Evolutionary conservation across 345 rosid genomes (phyloP), one percentile per base, ranked within the genome.

Genomic region (Eucalyptus victrix): DNA sequence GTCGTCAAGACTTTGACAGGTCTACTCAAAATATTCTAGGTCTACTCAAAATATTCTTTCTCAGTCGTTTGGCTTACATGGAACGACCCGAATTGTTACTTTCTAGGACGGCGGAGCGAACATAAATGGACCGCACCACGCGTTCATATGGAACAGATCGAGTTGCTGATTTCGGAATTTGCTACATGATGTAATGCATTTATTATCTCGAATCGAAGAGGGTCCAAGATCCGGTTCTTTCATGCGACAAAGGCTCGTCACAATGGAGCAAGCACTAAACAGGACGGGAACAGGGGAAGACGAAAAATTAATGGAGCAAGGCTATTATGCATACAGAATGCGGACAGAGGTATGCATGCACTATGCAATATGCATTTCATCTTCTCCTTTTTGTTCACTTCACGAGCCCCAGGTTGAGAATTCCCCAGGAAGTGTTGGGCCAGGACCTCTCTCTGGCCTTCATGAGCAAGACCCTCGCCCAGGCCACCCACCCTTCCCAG

Each of bases 401-500:
- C 45, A 72, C 83, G 1, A 97, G 96, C 15, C 99, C 99, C 88
- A 98, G 86, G 90, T 95, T 98, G 69, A 96, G 95, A 89, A 97
- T 92, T 4, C 99, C 98, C 98, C 98, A 96, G 44, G 98, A 90
- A 49, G 94, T 93, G 44, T 94, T 90, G 2, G 99, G 99, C 99
- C 99, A 98, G 28, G 94, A 92, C 91, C 92, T 96, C 86, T 97
- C 98, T 49, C 90, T 93, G 42, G 98, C 96, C 90, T 98, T 98
- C 97, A 97, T 94, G 90, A 94, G 53, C 92, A 97, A 49, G 51
- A 96, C 96, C 83, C 99, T 96, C 5, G 92, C 93, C 99, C 99
- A 98, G 93, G 99, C 98, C 89, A 96, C 65, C 99, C 99, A 97
- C 8, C 99, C 99, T 93, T 95, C 97, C 99, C 98, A 97, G 32